These are phyloP conservation scores for Reutealis trisperma DNA, from an alignment of 345 rosid genomes.

Conservation along the genomic window DNA sequence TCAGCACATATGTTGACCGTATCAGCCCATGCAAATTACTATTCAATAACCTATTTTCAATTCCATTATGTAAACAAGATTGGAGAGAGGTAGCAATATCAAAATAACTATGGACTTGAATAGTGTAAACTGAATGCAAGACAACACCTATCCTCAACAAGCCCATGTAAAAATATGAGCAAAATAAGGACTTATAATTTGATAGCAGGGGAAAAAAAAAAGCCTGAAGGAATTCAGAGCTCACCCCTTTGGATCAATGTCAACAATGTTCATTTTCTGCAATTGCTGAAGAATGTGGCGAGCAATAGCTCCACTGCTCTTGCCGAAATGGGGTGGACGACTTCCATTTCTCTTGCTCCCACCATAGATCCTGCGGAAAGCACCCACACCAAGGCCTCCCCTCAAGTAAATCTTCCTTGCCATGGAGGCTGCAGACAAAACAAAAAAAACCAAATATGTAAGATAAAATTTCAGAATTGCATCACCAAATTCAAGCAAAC, in stretches of 20 bases:
- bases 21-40: not conserved
- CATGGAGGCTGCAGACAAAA: slow-evolving; percentile 64
- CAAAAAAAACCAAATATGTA: not conserved
- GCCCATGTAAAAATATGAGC: not conserved
- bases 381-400: slow-evolving; percentile 94
- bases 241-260: slow-evolving; percentile 70
- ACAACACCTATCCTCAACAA: too few species aligned
- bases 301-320: slow-evolving; percentile 84
- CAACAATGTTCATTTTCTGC: slow-evolving; percentile 65
- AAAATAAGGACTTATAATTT: not conserved
- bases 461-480: too few species aligned
- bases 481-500: too few species aligned
- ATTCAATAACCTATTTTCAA: too few species aligned
- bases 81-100: not conserved
- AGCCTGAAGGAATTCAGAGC: not conserved
- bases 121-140: not conserved
- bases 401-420: slow-evolving; percentile 89
- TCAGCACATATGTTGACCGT: not conserved
- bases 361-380: slow-evolving; percentile 82
- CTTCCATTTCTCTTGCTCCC: slow-evolving; percentile 89
- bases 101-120: too few species aligned
- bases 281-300: slow-evolving; percentile 86
- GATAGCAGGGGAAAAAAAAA: not conserved
- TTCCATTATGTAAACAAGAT: not conserved
- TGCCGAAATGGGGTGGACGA: slow-evolving; percentile 88